Conservation (phyloP, 208 protist genomes). For the Acanthamoeba royreba region DNA sequence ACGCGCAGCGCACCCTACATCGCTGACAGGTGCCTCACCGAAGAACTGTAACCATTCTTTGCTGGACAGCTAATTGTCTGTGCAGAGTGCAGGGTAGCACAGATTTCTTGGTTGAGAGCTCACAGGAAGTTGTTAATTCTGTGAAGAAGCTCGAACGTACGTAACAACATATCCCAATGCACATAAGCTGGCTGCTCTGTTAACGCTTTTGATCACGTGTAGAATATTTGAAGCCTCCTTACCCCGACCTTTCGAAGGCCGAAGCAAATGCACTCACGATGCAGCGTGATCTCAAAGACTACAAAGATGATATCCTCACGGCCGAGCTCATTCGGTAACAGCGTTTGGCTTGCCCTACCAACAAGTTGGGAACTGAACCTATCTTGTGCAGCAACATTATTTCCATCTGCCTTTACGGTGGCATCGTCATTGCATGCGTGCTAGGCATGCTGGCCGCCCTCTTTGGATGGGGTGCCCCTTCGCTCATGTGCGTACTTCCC, state of each 20-base stretch:
- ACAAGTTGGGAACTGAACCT: too few relatives aligned
- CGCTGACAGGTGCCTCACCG: not conserved
- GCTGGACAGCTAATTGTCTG: not conserved
- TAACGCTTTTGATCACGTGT: not conserved
- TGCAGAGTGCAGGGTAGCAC: not conserved
- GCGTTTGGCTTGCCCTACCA: not conserved
- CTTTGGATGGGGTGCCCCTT: slow-evolving; percentile 19
- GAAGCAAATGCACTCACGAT: not conserved
- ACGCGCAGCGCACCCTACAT: not conserved
- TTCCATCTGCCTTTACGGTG: not conserved
- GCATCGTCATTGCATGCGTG: not conserved
- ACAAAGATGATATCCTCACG: slow-evolving; percentile 5
- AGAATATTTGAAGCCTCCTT: not conserved
- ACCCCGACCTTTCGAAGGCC: not conserved
- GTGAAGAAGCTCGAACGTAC: not conserved
- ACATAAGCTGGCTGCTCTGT: not conserved
- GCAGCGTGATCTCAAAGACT: not conserved
- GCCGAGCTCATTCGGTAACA: not conserved
- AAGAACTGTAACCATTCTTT: not conserved
- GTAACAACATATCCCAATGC: not conserved
- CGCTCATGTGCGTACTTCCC: too few relatives aligned
- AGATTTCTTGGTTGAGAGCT: not conserved
- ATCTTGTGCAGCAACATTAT: not conserved
- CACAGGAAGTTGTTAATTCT: not conserved
- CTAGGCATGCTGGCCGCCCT: not conserved